Base-by-base conservation (phyloP, 23 red algal species). In the Gracilaria gracilis region DNA sequence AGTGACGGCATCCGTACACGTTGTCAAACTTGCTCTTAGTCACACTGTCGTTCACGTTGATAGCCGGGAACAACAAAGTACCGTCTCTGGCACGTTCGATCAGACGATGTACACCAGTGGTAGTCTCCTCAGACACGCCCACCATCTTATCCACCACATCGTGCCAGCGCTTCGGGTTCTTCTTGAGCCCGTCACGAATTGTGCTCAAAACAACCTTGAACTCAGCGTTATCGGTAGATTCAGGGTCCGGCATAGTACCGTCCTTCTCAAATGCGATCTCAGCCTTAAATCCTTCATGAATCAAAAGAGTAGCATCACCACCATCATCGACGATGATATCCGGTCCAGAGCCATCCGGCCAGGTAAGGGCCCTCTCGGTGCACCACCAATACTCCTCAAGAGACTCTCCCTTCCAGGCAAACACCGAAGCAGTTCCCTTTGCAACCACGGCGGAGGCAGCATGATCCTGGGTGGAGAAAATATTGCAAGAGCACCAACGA, bases 11-110 rank as follows among this genome's bases (percentile, higher is more conserved):
- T 23, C 97, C 97, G 66, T 98, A 98, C 19, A 95, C 89, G 75
- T 98, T 98, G 65, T 98, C 97, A 86, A 98, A 98, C 80, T 98
- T 98, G 93, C 91, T 95, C 89, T 98, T 98, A 46, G 97, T 98
- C 0, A 98, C 97, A 61, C 92, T 96, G 67, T 98, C 97, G 65
- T 98, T 98, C 20, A 98, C 97, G 59, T 98, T 98, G 69, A 98
- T 98, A 35, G 97, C 97, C 61, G 97, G 97, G 91, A 96, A 98
- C 33, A 98, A 79, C 28, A 98, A 76, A 28, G 97, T 87, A 19
- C 97, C 97, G 14, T 98, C 97, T 29, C 93, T 90, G 17, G 97
- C 97, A 53, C 93, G 73, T 72, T 95, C 93, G 71, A 98, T 95
- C 58, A 98, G 82, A 61, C 97, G 93, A 46, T 98, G 88, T 19